A percentile compares a stretch with the other conserved stretches of the same genome.
These are phyloP conservation scores for Candida maesae DNA, from an alignment of 805 yeast species.

Conservation along the genomic window DNA sequence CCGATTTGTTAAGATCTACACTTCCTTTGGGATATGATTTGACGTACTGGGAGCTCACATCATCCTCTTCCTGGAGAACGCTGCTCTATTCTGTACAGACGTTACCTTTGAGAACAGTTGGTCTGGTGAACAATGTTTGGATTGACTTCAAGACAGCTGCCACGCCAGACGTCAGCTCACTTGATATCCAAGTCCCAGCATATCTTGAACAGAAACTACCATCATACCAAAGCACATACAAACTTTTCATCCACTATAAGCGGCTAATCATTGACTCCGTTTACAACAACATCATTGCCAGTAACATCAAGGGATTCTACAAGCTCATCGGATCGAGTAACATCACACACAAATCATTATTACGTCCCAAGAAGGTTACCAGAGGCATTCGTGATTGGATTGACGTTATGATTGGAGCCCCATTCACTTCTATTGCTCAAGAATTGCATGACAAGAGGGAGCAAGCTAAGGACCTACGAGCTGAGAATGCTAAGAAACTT, in stretches of 20 bases:
- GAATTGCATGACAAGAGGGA: constrained; percentile 27
- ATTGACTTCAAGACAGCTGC: constrained; percentile 25
- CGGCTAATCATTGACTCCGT: constrained; percentile 14
- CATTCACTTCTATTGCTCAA: constrained; percentile 31
- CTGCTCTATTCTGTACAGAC: constrained; percentile 39
- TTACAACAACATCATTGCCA: constrained; percentile 16
- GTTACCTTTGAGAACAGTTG: constrained; percentile 27
- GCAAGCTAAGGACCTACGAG: constrained; percentile 22
- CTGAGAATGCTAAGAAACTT: constrained; percentile 31
- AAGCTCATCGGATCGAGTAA: constrained; percentile 25
- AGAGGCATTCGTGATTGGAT: constrained; percentile 18
- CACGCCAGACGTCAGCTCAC: constrained; percentile 9
- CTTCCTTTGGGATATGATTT: constrained; percentile 40
- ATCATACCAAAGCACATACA: constrained; percentile 9
- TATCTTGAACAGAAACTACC: constrained; percentile 10
- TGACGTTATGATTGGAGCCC: constrained; percentile 33
- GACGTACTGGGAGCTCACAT: constrained; percentile 42
- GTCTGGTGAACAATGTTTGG: constrained; percentile 18
- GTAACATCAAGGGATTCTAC: constrained; percentile 20
- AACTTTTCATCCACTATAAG: constrained; percentile 12
- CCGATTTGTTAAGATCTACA: constrained; percentile 37
- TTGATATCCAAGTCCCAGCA: constrained; percentile 9
- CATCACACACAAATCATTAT: constrained; percentile 20
- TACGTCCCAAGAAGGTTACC: constrained; percentile 6
- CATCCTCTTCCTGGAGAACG: constrained; percentile 31